Conservation (phyloP, 208 protist species). For the Balamuthia mandrillaris region DNA sequence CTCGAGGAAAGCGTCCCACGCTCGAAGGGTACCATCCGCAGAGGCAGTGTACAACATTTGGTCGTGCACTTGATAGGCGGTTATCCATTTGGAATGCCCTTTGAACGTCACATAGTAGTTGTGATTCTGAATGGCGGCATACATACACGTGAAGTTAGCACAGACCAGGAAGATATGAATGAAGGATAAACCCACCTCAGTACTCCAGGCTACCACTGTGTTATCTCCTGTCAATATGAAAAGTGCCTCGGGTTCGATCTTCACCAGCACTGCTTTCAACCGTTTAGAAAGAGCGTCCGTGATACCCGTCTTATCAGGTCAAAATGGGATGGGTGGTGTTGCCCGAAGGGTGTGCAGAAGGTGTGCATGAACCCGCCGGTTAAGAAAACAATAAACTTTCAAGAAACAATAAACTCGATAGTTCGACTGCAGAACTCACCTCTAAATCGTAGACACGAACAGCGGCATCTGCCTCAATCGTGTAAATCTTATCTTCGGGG, state of each 20-base stretch:
- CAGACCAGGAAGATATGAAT: neutral
- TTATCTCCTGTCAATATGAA: neutral
- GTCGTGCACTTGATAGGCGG: neutral
- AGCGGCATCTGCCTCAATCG: neutral
- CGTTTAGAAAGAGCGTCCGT: neutral
- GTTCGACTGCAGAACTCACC: neutral
- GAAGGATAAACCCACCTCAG: neutral
- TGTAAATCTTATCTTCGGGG: neutral
- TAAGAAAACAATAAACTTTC: too few relatives aligned
- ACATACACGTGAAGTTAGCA: neutral
- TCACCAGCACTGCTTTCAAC: neutral
- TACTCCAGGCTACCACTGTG: neutral
- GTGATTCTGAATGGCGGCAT: neutral
- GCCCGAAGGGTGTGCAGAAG: neutral
- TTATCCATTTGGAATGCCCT: neutral
- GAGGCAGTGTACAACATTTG: neutral
- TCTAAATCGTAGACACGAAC: neutral
- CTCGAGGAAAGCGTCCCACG: neutral
- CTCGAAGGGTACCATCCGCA: neutral
- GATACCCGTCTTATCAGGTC: neutral
- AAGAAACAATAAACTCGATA: too few relatives aligned
- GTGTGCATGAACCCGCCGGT: too few relatives aligned
- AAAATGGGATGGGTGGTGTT: neutral
- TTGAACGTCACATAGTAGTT: neutral
- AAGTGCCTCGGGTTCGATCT: neutral